Conservation (phyloP, 1,139 yeast species). For the Kazachstania sp. region DNA sequence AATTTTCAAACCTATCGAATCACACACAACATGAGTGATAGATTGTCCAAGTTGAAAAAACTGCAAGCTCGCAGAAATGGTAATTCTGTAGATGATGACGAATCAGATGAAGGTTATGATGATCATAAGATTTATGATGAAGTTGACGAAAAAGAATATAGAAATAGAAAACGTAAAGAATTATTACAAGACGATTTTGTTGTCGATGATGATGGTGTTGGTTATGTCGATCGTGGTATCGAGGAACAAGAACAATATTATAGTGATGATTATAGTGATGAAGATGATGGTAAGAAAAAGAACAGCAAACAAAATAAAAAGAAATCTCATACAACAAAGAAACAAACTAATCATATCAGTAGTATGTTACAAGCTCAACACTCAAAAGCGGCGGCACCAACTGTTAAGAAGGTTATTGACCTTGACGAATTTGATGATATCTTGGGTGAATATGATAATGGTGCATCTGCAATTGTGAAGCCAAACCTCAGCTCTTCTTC, state of each 20-base stretch:
- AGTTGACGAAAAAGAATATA: conserved; percentile 71
- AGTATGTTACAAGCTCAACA: conserved; percentile 25
- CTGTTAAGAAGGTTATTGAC: conserved; percentile 30
- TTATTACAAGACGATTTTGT: conserved; percentile 85
- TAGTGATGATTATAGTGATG: conserved; percentile 28
- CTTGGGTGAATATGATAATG: conserved; percentile 36
- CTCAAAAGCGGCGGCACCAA: conserved; percentile 15
- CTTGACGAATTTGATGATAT: conserved; percentile 40
- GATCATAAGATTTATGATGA: conserved; percentile 65
- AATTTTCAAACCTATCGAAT: too few relatives aligned
- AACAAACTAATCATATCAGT: conserved; percentile 16
- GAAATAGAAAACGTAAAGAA: conserved; percentile 70
- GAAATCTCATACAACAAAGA: conserved; percentile 12
- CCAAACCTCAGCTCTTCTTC: not conserved
- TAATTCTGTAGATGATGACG: conserved; percentile 8
- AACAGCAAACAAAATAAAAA: conserved; percentile 16
- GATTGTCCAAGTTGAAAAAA: conserved; percentile 20
- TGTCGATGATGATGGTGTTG: conserved; percentile 82
- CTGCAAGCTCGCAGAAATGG: conserved; percentile 22
- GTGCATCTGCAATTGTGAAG: conserved; percentile 6
- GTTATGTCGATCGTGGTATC: conserved; percentile 81
- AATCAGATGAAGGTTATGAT: conserved; percentile 29
- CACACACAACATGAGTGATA: conserved; percentile 10
- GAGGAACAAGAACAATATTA: conserved; percentile 59
- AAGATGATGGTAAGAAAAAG: conserved; percentile 31